Evolutionary conservation across 305 asterid species (phyloP).

Genomic region (Fraxinus velutina): DNA sequence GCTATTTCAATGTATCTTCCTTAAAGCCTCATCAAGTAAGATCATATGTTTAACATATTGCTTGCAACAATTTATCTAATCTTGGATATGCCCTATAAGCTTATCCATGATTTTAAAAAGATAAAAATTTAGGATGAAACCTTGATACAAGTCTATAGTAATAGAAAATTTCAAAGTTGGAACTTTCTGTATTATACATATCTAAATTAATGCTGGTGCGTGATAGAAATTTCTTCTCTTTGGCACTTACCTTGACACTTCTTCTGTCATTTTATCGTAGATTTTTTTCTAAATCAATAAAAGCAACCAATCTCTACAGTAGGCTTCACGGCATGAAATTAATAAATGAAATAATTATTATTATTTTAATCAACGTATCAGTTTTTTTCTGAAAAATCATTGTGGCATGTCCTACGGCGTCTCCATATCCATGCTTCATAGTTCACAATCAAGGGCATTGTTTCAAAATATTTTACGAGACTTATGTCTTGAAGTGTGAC

Average conservation of each 20-base stretch:
- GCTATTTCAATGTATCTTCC: not conserved
- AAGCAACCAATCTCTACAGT: not conserved
- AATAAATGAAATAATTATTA: not conserved
- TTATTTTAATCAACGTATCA: not conserved
- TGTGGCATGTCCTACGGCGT: not conserved
- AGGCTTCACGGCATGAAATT: not conserved
- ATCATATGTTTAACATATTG: not conserved
- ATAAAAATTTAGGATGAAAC: not conserved
- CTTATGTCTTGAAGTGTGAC: not conserved
- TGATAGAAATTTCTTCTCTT: not conserved
- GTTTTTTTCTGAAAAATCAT: not conserved
- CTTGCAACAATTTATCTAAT: not conserved
- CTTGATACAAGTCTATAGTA: not conserved
- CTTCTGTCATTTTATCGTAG: not conserved
- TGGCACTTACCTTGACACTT: not conserved
- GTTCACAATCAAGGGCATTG: not conserved
- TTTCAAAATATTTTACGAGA: not conserved
- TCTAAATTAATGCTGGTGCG: not conserved
- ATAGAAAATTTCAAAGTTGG: not conserved
- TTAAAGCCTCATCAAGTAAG: not conserved
- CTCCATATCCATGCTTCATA: not conserved
- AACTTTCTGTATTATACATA: not conserved
- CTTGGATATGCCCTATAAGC: not conserved
- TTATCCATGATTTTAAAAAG: not conserved
- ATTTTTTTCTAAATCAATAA: not conserved